These are phyloP conservation scores for Wallacemonas rigidus DNA, from an alignment of 208 protist species.

Conservation along the genomic window DNA sequence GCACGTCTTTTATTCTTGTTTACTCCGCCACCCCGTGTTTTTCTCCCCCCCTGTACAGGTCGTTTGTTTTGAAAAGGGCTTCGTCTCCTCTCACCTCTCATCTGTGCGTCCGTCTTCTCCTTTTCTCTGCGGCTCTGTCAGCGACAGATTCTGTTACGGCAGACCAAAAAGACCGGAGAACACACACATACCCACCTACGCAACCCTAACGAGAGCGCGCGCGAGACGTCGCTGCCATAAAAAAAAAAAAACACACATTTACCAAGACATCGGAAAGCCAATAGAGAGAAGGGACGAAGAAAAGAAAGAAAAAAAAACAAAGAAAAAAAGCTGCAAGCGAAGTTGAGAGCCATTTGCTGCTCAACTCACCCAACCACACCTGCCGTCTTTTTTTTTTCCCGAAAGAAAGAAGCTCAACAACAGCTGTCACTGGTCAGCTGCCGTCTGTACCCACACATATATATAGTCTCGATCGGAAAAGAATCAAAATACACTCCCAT, in stretches of 20 bases:
- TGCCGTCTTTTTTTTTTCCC: too few relatives aligned
- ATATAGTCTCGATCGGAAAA: too few relatives aligned
- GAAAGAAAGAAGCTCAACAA: too few relatives aligned
- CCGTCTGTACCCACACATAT: too few relatives aligned
- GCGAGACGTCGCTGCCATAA: background rate
- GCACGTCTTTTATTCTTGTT: background rate
- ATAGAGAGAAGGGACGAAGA: background rate
- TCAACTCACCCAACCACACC: too few relatives aligned
- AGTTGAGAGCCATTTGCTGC: too few relatives aligned
- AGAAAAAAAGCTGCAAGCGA: background rate
- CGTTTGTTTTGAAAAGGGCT: background rate
- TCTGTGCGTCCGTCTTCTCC: constrained; percentile 9
- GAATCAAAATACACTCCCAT: too few relatives aligned
- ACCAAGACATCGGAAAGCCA: background rate
- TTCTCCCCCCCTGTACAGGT: background rate
- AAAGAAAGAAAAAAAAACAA: background rate
- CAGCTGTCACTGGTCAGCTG: too few relatives aligned
- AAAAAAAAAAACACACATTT: background rate
- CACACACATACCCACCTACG: background rate
- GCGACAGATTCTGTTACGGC: background rate
- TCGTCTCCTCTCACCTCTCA: background rate
- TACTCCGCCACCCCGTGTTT: too few relatives aligned
- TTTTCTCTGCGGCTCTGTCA: background rate
- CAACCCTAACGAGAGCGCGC: background rate
- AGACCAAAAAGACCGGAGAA: background rate